These are phyloP conservation scores for Kappamyces sp. DNA, from an alignment of 192 early-diverging fungal species.

Conservation along the genomic window DNA sequence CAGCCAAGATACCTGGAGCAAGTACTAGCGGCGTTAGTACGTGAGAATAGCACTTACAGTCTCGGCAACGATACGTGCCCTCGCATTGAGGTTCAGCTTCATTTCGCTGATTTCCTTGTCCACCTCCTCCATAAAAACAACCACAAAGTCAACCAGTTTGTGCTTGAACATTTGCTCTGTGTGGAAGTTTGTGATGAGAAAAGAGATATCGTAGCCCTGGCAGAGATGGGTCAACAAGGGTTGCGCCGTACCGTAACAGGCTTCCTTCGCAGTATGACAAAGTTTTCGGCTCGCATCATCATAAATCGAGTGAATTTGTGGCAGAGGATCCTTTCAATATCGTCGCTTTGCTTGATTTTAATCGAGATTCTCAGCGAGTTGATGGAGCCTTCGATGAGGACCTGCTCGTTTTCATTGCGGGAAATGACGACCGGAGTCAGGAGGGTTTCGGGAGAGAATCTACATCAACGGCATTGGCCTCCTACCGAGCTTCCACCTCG, in stretches of 20 bases:
- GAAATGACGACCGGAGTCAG: constrained; percentile 80
- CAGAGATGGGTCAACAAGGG: constrained; percentile 5
- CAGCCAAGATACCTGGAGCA: neutral
- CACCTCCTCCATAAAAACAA: constrained; percentile 99
- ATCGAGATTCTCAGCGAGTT: constrained; percentile 93
- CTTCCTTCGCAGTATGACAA: constrained; percentile 86
- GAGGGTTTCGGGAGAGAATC: constrained; percentile 74
- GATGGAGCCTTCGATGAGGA: constrained; percentile 87
- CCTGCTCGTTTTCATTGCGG: constrained; percentile 88
- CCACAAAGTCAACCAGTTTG: constrained; percentile 98
- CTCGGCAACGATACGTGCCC: constrained; percentile 86
- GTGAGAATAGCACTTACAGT: constrained; percentile 41
- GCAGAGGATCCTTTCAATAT: constrained; percentile 87
- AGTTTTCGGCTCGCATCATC: constrained; percentile 94
- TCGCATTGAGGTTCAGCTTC: constrained; percentile 90
- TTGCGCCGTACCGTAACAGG: constrained; percentile 67
- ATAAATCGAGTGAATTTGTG: constrained; percentile 98
- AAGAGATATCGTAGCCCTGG: constrained; percentile 94
- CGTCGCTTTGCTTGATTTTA: constrained; percentile 96
- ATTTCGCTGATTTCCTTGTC: constrained; percentile 99
- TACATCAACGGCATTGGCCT: constrained; percentile 11
- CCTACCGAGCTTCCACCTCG: constrained; percentile 85
- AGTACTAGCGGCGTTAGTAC: neutral
- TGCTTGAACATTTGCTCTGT: constrained; percentile 99
- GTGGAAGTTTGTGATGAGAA: constrained; percentile 95